Base-by-base conservation (phyloP, 1,139 yeast genomes). In the Oligophagozyma castellii region DNA sequence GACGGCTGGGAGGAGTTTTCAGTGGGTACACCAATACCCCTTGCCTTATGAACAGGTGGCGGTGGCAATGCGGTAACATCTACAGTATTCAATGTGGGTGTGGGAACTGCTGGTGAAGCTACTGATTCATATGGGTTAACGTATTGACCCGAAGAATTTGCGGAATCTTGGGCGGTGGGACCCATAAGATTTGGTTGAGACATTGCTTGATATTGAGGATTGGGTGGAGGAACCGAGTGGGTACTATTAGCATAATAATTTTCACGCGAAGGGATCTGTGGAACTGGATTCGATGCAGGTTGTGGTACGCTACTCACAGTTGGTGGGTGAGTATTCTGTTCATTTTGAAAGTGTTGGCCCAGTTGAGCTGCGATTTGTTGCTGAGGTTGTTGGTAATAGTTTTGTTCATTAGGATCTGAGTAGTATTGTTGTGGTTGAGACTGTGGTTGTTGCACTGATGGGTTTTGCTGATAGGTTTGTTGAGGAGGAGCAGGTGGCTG, bases 21-120 rank as follows among this genome's bases (percentile, higher is more conserved):
- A 18, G 7, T 18, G 20, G 20, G 10, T n/a, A 12, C 4, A n/a
- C 8, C 11, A 5, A 28, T 26, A n/a, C 35, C 31, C 22, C 48
- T 39, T 29, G 38, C 48, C 14, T 32, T 40, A 29, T 46, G 53
- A 4, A 37, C 36, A 6, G 55, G 55, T 4, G 53, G 54, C 7
- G 52, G 48, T 5, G 50, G 43, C 11, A 47, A 23, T n/a, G 26
- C 25, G 5, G 33, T 23, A 1, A 42, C 16, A 30, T 44, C 52
- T 2, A 38, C 29, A 10, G 29, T 20, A 2, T 38, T 33, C 4
- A 43, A 30, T 3, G 31, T 31, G 1, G 32, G 14, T 22, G 31
- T 40, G 5, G 32, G 30, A 5, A 27, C 26, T 11, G 36, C 35
- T 15, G 28, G 36, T 15, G 39, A 33, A 20, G 39, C 41, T 14